Evolutionary conservation across 1,284 basidiomycete species (phyloP).

Genomic region (Ustilago xerochloae): DNA sequence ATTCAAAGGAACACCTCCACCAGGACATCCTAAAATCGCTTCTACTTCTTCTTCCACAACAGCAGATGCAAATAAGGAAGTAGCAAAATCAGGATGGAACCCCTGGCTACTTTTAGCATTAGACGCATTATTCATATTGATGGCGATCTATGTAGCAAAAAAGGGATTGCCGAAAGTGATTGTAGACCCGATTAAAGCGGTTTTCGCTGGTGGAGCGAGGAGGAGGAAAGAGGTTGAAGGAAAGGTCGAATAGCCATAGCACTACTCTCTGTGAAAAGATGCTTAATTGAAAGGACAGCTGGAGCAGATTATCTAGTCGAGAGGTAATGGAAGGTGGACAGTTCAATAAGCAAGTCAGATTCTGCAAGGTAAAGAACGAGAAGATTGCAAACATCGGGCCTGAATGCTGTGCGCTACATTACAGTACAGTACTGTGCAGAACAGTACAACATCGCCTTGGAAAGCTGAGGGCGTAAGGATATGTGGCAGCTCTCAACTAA

Average conservation of each 20-base stretch:
- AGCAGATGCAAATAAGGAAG: background rate
- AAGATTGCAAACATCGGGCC: too few species aligned
- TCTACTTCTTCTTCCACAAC: background rate
- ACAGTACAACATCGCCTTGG: too few species aligned
- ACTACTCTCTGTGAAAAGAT: too few species aligned
- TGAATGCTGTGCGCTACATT: too few species aligned
- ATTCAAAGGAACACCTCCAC: slow-evolving; percentile 52
- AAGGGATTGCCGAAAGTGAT: slow-evolving; percentile 34
- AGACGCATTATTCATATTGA: slow-evolving; percentile 33
- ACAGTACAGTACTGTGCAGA: too few species aligned
- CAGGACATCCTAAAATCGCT: slow-evolving; percentile 44
- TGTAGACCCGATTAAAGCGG: slow-evolving; percentile 10
- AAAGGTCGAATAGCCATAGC: slow-evolving; percentile 12
- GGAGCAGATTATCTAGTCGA: too few species aligned
- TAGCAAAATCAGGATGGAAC: slow-evolving; percentile 27
- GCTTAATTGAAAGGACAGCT: too few species aligned
- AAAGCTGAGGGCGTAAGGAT: too few species aligned
- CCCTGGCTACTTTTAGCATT: slow-evolving; percentile 33
- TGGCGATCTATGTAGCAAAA: slow-evolving; percentile 34
- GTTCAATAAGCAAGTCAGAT: too few species aligned
- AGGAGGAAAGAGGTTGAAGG: slow-evolving; percentile 1
- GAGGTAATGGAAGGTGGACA: too few species aligned
- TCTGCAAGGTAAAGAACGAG: too few species aligned
- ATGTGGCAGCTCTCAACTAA: too few species aligned
- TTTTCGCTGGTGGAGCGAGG: background rate